These are phyloP conservation scores for Leccinum imitatum DNA, from an alignment of 768 basidiomycete species.

Conservation along the genomic window DNA sequence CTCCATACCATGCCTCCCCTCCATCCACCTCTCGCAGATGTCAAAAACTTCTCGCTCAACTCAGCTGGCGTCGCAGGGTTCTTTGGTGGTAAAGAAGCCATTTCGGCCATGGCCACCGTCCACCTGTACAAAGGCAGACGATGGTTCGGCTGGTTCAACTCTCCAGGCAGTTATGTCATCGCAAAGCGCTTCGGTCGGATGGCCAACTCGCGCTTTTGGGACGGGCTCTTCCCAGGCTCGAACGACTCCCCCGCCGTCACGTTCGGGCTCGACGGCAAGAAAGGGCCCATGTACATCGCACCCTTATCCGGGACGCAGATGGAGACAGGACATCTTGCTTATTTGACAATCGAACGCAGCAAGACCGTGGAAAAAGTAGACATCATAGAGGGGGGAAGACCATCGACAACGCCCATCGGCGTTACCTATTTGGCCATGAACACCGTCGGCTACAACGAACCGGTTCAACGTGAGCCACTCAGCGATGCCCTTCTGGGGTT, in stretches of 20 bases:
- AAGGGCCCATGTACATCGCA: constrained; percentile 31
- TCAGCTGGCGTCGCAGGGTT: constrained; percentile 34
- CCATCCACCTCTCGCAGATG: constrained; percentile 2
- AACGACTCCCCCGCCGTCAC: constrained; percentile 23
- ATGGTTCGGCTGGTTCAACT: constrained; percentile 38
- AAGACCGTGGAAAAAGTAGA: neutral
- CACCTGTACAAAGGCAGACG: constrained; percentile 31
- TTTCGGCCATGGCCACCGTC: constrained; percentile 35
- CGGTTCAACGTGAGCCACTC: constrained; percentile 1
- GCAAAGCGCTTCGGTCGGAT: constrained; percentile 34
- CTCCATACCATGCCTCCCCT: constrained; percentile 13
- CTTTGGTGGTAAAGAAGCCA: constrained; percentile 37
- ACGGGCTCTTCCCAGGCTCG: constrained; percentile 32
- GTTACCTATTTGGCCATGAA: constrained; percentile 26
- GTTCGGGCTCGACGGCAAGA: constrained; percentile 32
- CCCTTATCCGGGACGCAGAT: constrained; percentile 32
- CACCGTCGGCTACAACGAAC: neutral
- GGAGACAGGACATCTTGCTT: constrained; percentile 28
- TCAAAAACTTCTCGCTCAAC: constrained; percentile 23
- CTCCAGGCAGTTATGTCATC: constrained; percentile 34
- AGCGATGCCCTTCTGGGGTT: constrained; percentile 11
- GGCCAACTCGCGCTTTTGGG: constrained; percentile 33
- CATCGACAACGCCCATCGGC: constrained; percentile 2
- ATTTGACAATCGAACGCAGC: constrained; percentile 24
- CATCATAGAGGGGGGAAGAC: neutral